Percentiles rank a stretch among this genome's conserved stretches.
Evolutionary conservation across 1,284 basidiomycete genomes (phyloP).

Genomic region (Violaceomyces palustris): DNA sequence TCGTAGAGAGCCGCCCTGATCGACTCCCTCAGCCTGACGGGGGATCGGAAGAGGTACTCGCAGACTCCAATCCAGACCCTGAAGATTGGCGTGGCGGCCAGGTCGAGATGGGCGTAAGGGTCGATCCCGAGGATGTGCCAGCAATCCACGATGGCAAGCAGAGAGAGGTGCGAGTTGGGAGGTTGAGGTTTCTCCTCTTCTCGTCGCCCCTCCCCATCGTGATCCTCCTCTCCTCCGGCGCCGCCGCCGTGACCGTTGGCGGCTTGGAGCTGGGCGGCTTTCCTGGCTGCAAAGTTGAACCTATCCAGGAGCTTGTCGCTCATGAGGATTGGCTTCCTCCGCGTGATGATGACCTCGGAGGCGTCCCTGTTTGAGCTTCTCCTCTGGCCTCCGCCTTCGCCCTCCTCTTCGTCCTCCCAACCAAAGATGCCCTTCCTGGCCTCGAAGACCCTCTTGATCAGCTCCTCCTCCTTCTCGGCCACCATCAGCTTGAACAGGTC

Average conservation of each 20-base stretch:
- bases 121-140: constrained; percentile 84
- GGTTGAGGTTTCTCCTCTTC: no score
- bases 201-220: no score
- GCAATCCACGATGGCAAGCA: constrained; percentile 98
- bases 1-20: constrained; percentile 67
- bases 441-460: constrained; percentile 65
- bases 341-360: constrained; percentile 26
- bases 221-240: no score
- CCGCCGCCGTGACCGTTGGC: constrained; percentile 1
- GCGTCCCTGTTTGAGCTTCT: no score
- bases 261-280: constrained; percentile 20
- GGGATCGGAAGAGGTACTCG: constrained; percentile 82
- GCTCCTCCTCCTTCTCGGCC: constrained; percentile 63
- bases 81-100: constrained; percentile 94
- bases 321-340: constrained; percentile 69
- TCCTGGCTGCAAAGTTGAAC: constrained; percentile 70
- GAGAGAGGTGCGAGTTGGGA: constrained; percentile 84
- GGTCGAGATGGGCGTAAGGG: constrained; percentile 83
- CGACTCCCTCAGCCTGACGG: constrained; percentile 30
- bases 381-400: neutral
- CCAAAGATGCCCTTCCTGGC: constrained; percentile 77
- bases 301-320: constrained; percentile 80
- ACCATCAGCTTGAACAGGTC: constrained; percentile 96
- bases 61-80: constrained; percentile 95
- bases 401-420: constrained; percentile 45